Evolutionary conservation across 345 rosid species (phyloP).

Genomic region (Boechera divaricarpa): DNA sequence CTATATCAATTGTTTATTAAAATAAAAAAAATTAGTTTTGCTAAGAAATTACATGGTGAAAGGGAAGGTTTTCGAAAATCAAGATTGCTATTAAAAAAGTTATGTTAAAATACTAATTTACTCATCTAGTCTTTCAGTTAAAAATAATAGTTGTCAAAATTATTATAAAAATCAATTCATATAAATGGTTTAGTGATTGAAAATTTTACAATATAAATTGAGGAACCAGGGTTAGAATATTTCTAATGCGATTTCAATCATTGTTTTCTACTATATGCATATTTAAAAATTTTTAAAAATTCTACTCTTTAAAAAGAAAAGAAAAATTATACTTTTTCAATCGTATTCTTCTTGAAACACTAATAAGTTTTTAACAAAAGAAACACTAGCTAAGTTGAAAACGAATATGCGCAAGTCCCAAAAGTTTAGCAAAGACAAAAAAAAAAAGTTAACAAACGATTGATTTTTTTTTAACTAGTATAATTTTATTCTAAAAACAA

Average conservation of each 20-base stretch:
- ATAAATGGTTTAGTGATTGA: background rate
- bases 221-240: background rate
- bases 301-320: too few relatives aligned
- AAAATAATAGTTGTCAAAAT: too few relatives aligned
- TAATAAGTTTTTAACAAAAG: too few relatives aligned
- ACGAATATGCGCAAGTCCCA: background rate
- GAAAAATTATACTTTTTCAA: too few relatives aligned
- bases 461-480: too few relatives aligned
- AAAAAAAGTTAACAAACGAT: background rate
- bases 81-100: background rate
- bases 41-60: background rate
- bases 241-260: background rate
- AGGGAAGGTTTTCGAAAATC: background rate
- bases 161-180: background rate
- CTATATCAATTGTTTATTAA: background rate
- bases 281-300: background rate
- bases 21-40: background rate
- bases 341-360: background rate
- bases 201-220: background rate
- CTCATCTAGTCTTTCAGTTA: background rate
- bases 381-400: background rate
- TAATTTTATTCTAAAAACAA: too few relatives aligned
- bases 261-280: background rate
- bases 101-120: background rate
- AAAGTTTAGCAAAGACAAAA: background rate